phyloP scores from a whole-genome alignment of 2,329 filamentous ascomycete genomes.

The Phyllosticta capitalensis region DNA sequence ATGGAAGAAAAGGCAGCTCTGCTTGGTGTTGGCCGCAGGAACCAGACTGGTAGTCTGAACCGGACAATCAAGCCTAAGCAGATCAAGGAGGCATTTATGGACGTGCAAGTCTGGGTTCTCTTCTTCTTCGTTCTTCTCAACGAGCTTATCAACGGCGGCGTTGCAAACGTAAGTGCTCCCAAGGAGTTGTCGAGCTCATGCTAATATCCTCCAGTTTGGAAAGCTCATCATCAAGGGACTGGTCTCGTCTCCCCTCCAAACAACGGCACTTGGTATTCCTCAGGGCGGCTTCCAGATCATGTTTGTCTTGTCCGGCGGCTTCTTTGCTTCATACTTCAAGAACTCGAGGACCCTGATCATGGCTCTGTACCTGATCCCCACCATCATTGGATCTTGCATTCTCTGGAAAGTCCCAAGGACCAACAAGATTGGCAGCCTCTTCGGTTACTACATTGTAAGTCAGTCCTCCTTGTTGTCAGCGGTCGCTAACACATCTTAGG shows the following conservation, averaged over 20 bases:
- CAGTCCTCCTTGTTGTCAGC: not conserved
- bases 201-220: slow-evolving; percentile 30
- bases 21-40: slow-evolving; percentile 29
- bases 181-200: not conserved
- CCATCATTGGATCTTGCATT: slow-evolving; percentile 39
- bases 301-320: slow-evolving; percentile 46
- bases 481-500: not conserved
- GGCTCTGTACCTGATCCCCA: slow-evolving; percentile 43
- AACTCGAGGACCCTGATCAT: slow-evolving; percentile 45
- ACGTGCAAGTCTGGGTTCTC: slow-evolving; percentile 38
- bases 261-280: slow-evolving; percentile 46
- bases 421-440: slow-evolving; percentile 39
- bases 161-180: slow-evolving; percentile 32
- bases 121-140: slow-evolving; percentile 42
- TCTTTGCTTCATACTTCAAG: slow-evolving; percentile 40
- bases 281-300: slow-evolving; percentile 45
- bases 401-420: slow-evolving; percentile 41
- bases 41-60: slow-evolving; percentile 32
- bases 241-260: slow-evolving; percentile 34
- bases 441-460: slow-evolving; percentile 41
- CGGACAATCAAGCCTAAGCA: slow-evolving; percentile 40
- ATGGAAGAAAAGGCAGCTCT: slow-evolving; percentile 36
- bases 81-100: slow-evolving; percentile 38
- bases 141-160: slow-evolving; percentile 44
- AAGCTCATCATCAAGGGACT: slow-evolving; percentile 47